Evolutionary conservation across 1,284 basidiomycete genomes (phyloP), one percentile per base, ranked within the genome.

Genomic region (Moesziomyces antarcticus): DNA sequence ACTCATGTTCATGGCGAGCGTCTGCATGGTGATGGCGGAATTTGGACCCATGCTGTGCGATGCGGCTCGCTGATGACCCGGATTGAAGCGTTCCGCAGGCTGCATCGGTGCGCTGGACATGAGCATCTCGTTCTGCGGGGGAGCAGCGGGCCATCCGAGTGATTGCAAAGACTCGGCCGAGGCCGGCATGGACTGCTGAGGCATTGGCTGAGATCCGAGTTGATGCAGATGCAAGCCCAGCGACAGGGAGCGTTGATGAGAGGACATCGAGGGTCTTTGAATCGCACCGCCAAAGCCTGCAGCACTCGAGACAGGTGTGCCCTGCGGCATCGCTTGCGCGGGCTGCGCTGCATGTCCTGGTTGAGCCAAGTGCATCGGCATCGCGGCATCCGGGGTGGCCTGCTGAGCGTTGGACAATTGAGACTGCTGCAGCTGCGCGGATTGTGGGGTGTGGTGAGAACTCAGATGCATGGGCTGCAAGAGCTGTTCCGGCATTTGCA

Each of bases 171-270:
- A 62, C 20, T 66, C 56, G 9, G 72, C 66, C 13, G 62, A 66
- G 21, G 58, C 59, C 2, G 72, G 62, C 11, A 63, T 44, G 5
- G 66, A 63, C 3, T 69, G 66, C 49, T 61, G 66, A 21, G 62
- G 59, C 57, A 69, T 66, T 20, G 66, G 30, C 9, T 66, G 61
- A 0, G 62, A 58, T 5, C 62, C 45, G 35, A 74, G 18, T 40
- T 69, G 61, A 24, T 74, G 72, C 51, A 74, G 25, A 44, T 74
- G 66, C 37, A 74, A 6, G 11, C 72, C 72, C 18, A 74, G 24
- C 2, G 72, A 74, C 3, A 65, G 40, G 8, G 72, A 74, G 9
- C 72, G 66, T n/a, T 74, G 72, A 50, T 74, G 72, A n/a, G 65
- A 48, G 10, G 52, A 44, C 44, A 60, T 45, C 16, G 54, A 41